Evolutionary conservation across 495 filamentous ascomycete genomes (phyloP).

Genomic region (Neurospora tetrasperma): DNA sequence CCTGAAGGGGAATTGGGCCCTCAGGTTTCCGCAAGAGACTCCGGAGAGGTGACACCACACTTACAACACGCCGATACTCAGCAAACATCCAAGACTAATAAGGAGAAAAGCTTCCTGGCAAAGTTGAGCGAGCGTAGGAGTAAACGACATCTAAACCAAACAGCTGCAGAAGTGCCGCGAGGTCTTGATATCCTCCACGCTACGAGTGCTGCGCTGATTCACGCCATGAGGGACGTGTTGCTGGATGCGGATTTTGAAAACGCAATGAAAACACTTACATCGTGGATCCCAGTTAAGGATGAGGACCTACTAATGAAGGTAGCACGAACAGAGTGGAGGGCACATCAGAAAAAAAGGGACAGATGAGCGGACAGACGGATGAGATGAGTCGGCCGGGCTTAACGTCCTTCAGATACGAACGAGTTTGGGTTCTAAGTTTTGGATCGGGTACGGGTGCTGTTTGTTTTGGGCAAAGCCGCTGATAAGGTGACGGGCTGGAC

Average conservation of each 20-base stretch:
- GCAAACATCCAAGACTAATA: neutral
- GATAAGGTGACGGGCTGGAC: neutral
- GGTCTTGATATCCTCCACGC: conserved; percentile 85
- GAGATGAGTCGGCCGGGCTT: neutral
- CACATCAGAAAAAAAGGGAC: conserved; percentile 38
- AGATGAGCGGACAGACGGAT: conserved; percentile 13
- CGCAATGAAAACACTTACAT: conserved; percentile 93
- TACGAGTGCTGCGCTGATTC: conserved; percentile 79
- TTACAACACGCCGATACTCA: conserved; percentile 5
- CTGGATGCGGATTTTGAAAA: conserved; percentile 96
- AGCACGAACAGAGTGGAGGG: conserved; percentile 82
- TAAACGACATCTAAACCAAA: neutral
- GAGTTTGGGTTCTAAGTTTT: neutral
- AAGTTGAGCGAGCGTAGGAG: neutral
- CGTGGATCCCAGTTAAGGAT: conserved; percentile 91
- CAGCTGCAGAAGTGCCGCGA: conserved; percentile 13
- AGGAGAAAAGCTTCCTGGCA: neutral
- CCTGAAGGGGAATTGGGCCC: conserved; percentile 15
- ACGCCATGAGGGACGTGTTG: conserved; percentile 82
- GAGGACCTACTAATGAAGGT: conserved; percentile 93
- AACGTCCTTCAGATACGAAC: neutral
- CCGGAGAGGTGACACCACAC: neutral
- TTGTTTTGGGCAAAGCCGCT: neutral
- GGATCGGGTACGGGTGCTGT: neutral
- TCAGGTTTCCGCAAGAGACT: conserved; percentile 4